Evolutionary conservation across 1,139 yeast species (phyloP), one percentile per base, ranked within the genome.

Genomic region (Blastobotrys illinoisensis): DNA sequence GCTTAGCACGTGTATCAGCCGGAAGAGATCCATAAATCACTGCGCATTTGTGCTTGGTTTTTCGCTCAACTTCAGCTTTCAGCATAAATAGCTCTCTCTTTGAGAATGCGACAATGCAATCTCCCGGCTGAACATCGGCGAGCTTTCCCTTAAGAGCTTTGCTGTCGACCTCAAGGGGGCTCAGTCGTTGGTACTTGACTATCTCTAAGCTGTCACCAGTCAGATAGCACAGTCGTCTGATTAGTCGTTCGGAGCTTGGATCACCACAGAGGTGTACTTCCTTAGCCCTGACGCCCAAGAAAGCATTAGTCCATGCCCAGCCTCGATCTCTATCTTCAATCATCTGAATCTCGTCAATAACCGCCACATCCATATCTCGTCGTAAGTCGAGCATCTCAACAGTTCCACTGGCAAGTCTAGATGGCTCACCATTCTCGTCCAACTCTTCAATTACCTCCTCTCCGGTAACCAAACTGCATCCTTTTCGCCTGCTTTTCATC

Each of bases 281-380:
- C 56, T 82, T 81, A 2, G 98, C 96, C 57, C 81, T 81, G 0
- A 85, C 95, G 2, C 98, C 99, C 51, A 93, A 73, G 2, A 93
- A 75, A 0, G 97, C 98, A 63, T 83, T 83, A 0, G 97, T 88
- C 99, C 99, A 93, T 0, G 97, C 96, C 73, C 88, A 85, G 0
- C 99, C 99, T 60, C 99, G 74, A 26, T 74, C 74, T 5, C 75
- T 74, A 67, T 91, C 97, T 4, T 82, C 83, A 63, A 93, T 82
- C 98, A 95, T 90, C 67, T 93, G 99, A 58, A 95, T 93, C 68
- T 93, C 99, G 72, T 93, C 99, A 47, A 93, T 80, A 21, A 93
- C 93, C 53, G 95, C 93, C 19, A 90, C 85, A 61, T 95, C 99
- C 78, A 86, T 81, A 46, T 79, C 78, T 49, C 78, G 79, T 52